Evolutionary conservation across 805 yeast species (phyloP), one percentile per base, ranked within the genome.

Genomic region (Yarrowia deformans): DNA sequence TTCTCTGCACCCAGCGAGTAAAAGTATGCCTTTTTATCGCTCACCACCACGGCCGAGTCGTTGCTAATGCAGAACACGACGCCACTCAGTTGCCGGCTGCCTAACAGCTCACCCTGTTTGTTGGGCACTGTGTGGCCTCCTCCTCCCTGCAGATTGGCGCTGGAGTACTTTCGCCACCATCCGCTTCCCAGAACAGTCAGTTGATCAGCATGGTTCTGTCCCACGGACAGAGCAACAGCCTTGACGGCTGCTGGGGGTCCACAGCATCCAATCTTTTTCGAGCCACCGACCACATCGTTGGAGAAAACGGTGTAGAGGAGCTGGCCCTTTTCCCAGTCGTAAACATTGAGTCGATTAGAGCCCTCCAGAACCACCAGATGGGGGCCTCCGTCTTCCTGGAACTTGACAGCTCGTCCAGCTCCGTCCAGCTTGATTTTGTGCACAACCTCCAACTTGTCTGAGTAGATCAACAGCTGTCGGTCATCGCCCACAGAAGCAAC

Each of bases 251-350:
- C 35, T 10, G 55, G 45, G 8, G 68, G 56, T 1, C 55, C 56
- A 29, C 56, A 48, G 39, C 68, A 63, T 35, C 68, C 55, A 37
- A 48, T 40, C 39, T 48, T 49, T 54, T 34, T 46, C 42, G 72
- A 60, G 45, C 66, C 32, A n/a, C 71, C 40, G 4, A 72, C 72
- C 55, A 72, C 72, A 13, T 77, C 70, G 32, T 70, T 71, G 16
- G 81, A 80, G 49, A 77, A 79, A 6, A 80, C 76, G 0, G 80
- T 74, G 50, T 70, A 71, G 9, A 78, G 63, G 77, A 79, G 75
- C 49, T 72, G 54, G 1, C 72, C 72, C 48, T 74, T 75, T 10
- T 75, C 71, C 81, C 81, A 80, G 58, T 80, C 80, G 46, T 76
- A 70, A 0, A 80, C 72, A 42, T 76, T 75, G 3, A 80, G 70